phyloP scores from a whole-genome alignment of 495 filamentous ascomycete species.

The Podospora anserina region DNA sequence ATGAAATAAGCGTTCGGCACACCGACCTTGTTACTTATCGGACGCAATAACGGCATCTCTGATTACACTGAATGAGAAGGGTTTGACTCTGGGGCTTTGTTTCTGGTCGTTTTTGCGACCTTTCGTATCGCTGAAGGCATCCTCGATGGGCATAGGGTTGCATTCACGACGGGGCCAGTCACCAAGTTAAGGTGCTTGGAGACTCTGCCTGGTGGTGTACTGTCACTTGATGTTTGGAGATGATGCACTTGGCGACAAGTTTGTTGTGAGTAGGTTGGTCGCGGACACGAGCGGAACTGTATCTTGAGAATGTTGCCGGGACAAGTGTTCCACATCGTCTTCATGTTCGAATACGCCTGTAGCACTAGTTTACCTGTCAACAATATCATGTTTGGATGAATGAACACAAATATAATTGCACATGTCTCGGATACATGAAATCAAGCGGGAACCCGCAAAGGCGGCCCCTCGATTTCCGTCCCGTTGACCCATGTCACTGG shows the following conservation, averaged over 20 bases:
- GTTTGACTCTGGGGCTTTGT: constrained; percentile 25
- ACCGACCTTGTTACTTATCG: constrained; percentile 92
- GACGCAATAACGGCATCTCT: constrained; percentile 99
- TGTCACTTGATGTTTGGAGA: neutral
- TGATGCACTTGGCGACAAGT: neutral
- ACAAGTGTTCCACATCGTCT: neutral
- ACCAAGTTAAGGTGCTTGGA: neutral
- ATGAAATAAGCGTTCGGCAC: constrained; percentile 99
- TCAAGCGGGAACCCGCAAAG: neutral
- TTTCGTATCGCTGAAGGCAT: neutral
- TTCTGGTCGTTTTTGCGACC: neutral
- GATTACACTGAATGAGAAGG: constrained; percentile 50
- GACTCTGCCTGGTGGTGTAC: neutral
- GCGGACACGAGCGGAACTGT: neutral
- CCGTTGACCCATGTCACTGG: constrained; percentile 3
- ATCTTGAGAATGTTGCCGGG: neutral
- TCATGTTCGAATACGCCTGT: neutral
- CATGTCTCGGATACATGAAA: neutral
- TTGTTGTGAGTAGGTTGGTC: neutral
- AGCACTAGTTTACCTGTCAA: neutral
- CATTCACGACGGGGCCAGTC: neutral
- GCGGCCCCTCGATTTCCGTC: constrained; percentile 7
- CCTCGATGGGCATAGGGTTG: neutral
- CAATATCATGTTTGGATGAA: neutral
- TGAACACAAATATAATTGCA: neutral